phyloP scores from a whole-genome alignment of 805 yeast species.

The Suhomyces prunicola region DNA sequence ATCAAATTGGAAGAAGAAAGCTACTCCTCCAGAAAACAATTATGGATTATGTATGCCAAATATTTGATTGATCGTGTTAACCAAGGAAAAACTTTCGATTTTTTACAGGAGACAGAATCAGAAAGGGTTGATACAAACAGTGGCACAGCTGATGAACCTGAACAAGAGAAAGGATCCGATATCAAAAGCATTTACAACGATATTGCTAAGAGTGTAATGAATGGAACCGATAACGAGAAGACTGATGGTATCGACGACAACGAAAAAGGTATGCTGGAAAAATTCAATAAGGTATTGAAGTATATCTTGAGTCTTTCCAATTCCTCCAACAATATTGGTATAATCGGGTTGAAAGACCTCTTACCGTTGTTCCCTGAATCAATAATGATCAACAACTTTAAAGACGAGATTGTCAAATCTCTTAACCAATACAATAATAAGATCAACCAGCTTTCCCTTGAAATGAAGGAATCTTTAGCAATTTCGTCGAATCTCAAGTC shows the following conservation, averaged over 20 bases:
- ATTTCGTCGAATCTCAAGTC: constrained; percentile 57
- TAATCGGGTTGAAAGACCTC: constrained; percentile 72
- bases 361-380: constrained; percentile 84
- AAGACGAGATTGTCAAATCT: constrained; percentile 78
- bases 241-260: constrained; percentile 11
- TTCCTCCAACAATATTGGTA: constrained; percentile 18
- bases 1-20: constrained; percentile 34
- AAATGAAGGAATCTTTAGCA: constrained; percentile 69
- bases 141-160: not conserved
- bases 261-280: constrained; percentile 16
- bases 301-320: constrained; percentile 33
- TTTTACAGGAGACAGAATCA: constrained; percentile 3
- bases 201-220: constrained; percentile 12
- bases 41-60: constrained; percentile 70
- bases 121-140: not conserved
- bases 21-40: constrained; percentile 51
- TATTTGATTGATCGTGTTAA: constrained; percentile 41
- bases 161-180: not conserved
- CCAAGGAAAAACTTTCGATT: constrained; percentile 7
- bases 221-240: constrained; percentile 5
- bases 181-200: constrained; percentile 13
- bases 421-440: constrained; percentile 67
- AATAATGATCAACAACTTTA: constrained; percentile 74
- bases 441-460: constrained; percentile 63
- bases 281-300: constrained; percentile 24